Conservation (phyloP, 2,329 filamentous ascomycete genomes). For the Fusarium sulawesiense region DNA sequence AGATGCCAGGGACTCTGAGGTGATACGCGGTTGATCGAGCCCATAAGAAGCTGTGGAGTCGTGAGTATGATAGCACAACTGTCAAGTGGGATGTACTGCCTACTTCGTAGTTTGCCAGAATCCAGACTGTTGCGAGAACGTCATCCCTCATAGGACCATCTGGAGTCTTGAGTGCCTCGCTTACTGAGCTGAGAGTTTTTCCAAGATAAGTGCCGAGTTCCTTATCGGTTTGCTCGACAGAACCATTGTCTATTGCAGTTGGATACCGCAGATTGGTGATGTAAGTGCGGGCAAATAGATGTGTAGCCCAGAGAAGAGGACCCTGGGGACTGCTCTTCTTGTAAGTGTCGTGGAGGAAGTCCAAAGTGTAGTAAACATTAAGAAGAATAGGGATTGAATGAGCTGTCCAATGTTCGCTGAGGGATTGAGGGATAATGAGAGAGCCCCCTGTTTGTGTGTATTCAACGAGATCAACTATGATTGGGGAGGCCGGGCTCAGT, state of each 20-base stretch:
- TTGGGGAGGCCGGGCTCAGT: slow-evolving; percentile 10
- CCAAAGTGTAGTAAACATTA: slow-evolving; percentile 52
- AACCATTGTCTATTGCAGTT: slow-evolving; percentile 45
- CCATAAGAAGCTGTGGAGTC: slow-evolving; percentile 50
- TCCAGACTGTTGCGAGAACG: slow-evolving; percentile 55
- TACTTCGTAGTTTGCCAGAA: slow-evolving; percentile 56
- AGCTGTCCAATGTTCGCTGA: slow-evolving; percentile 54
- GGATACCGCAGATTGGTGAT: slow-evolving; percentile 52
- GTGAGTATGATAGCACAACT: slow-evolving; percentile 18
- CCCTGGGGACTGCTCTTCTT: slow-evolving; percentile 44
- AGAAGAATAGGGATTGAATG: slow-evolving; percentile 56
- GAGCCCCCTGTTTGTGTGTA: slow-evolving; percentile 8
- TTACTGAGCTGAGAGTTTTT: slow-evolving; percentile 53
- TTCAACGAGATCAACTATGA: slow-evolving; percentile 20
- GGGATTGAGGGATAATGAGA: slow-evolving; percentile 31
- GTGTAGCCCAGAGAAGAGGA: slow-evolving; percentile 54
- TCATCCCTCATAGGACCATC: slow-evolving; percentile 49
- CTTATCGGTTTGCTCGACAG: slow-evolving; percentile 43
- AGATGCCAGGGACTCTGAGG: slow-evolving; percentile 52
- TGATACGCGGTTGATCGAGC: slow-evolving; percentile 48
- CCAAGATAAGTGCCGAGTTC: slow-evolving; percentile 53
- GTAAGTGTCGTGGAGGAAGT: slow-evolving; percentile 51
- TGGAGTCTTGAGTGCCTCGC: slow-evolving; percentile 51
- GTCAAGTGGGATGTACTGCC: background rate
- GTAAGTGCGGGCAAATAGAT: slow-evolving; percentile 56